Conservation (phyloP, 169 alveolate genomes). For the Eimeria mitis region DNA sequence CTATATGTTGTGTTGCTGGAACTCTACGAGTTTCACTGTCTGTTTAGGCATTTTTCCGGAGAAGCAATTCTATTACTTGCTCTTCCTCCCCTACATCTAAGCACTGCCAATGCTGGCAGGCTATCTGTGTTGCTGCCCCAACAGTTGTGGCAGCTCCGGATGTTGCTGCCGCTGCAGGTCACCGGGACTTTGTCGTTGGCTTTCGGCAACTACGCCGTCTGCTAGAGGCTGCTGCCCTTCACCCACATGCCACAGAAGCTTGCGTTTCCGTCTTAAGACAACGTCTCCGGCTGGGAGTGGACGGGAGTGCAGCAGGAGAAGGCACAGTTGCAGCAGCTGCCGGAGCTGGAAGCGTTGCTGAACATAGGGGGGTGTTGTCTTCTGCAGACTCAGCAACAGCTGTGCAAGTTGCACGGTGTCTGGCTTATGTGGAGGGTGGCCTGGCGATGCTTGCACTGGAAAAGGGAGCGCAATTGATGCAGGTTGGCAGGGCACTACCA, state of each 20-base stretch:
- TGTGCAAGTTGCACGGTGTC: not conserved
- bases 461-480: slow-evolving; percentile 59
- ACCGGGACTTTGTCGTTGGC: not conserved
- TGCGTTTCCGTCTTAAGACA: slow-evolving; percentile 20
- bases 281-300: slow-evolving; percentile 62
- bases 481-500: slow-evolving; percentile 22
- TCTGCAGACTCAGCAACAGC: slow-evolving; percentile 3
- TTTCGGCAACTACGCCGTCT: slow-evolving; percentile 57
- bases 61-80: not conserved
- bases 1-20: not conserved
- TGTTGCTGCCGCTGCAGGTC: slow-evolving; percentile 10
- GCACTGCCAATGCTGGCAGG: not conserved
- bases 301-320: not conserved
- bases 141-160: not conserved
- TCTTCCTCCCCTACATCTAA: not conserved
- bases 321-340: not conserved
- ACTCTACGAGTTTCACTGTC: not conserved
- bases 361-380: not conserved
- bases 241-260: slow-evolving; percentile 64
- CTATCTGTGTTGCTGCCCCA: not conserved
- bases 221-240: slow-evolving; percentile 58
- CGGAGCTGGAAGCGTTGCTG: not conserved
- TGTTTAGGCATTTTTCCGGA: not conserved
- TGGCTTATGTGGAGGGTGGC: slow-evolving; percentile 60
- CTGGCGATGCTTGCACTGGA: slow-evolving; percentile 40